phyloP scores from a whole-genome alignment of 2,329 filamentous ascomycete genomes.

The Sporothrix schenckii region DNA sequence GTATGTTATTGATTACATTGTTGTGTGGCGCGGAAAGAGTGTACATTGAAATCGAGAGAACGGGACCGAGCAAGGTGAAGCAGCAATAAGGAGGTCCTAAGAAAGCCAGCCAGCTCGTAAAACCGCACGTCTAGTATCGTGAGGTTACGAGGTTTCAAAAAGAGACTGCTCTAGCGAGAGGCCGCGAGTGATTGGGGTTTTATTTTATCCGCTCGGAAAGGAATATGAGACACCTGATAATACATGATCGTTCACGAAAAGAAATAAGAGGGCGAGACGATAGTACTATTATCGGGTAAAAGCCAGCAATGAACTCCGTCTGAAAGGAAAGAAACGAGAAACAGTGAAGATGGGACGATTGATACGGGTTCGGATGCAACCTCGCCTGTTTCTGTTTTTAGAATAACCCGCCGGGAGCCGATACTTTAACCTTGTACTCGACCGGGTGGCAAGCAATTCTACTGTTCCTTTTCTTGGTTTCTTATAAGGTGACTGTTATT shows the following conservation, averaged over 20 bases:
- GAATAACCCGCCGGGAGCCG: not conserved
- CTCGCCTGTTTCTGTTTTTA: conserved; percentile 5
- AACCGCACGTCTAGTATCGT: not conserved
- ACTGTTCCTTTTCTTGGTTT: not conserved
- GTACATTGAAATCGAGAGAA: not conserved
- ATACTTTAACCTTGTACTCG: not conserved
- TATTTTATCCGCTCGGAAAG: not conserved
- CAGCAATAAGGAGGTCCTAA: no score
- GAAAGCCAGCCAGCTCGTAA: not conserved
- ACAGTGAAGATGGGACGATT: no score
- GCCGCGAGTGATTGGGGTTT: not conserved
- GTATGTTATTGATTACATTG: not conserved
- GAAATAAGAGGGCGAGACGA: not conserved
- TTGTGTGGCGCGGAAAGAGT: no score
- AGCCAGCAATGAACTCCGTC: not conserved
- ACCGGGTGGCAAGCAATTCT: not conserved
- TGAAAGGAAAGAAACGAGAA: not conserved
- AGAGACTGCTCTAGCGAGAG: not conserved
- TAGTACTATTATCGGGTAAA: not conserved
- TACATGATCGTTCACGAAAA: not conserved
- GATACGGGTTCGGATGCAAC: not conserved
- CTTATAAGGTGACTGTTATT: not conserved
- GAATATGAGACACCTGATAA: not conserved
- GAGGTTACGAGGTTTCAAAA: no score
- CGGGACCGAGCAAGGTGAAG: not conserved